Evolutionary conservation across 2,329 filamentous ascomycete genomes (phyloP).

Genomic region (Chaetomiaceae sp.): DNA sequence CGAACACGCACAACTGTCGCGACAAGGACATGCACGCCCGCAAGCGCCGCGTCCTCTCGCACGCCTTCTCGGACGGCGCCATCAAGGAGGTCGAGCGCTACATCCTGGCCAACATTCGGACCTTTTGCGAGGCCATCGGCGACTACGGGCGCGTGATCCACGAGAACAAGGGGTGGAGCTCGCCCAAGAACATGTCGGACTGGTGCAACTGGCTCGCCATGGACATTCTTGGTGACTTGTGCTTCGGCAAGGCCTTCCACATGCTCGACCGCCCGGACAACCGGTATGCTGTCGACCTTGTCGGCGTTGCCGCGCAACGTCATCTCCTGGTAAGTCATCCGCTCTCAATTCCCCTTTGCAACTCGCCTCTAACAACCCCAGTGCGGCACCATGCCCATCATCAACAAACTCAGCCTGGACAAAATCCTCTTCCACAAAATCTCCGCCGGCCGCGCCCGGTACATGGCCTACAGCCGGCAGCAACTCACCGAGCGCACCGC

Average conservation of each 20-base stretch:
- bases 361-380: slow-evolving; percentile 29
- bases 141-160: slow-evolving; percentile 32
- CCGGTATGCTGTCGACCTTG: slow-evolving; percentile 61
- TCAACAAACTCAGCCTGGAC: slow-evolving; percentile 63
- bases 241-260: slow-evolving; percentile 59
- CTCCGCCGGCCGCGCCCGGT: slow-evolving; percentile 61
- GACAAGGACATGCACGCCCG: slow-evolving; percentile 65
- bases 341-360: background rate
- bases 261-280: slow-evolving; percentile 58
- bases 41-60: slow-evolving; percentile 66
- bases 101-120: slow-evolving; percentile 61
- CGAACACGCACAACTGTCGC: slow-evolving; percentile 69
- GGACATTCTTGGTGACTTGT: slow-evolving; percentile 58
- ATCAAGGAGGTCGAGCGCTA: slow-evolving; percentile 65
- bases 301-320: slow-evolving; percentile 63
- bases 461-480: slow-evolving; percentile 66
- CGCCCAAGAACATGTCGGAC: slow-evolving; percentile 57
- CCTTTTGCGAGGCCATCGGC: slow-evolving; percentile 58
- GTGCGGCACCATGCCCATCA: slow-evolving; percentile 68
- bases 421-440: slow-evolving; percentile 64
- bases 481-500: slow-evolving; percentile 65
- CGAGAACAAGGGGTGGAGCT: slow-evolving; percentile 53
- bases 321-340: slow-evolving; percentile 59
- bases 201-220: slow-evolving; percentile 60
- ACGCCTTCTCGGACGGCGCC: slow-evolving; percentile 64